Evolutionary conservation across 495 filamentous ascomycete genomes (phyloP).

Genomic region (Margaritispora aquatica): DNA sequence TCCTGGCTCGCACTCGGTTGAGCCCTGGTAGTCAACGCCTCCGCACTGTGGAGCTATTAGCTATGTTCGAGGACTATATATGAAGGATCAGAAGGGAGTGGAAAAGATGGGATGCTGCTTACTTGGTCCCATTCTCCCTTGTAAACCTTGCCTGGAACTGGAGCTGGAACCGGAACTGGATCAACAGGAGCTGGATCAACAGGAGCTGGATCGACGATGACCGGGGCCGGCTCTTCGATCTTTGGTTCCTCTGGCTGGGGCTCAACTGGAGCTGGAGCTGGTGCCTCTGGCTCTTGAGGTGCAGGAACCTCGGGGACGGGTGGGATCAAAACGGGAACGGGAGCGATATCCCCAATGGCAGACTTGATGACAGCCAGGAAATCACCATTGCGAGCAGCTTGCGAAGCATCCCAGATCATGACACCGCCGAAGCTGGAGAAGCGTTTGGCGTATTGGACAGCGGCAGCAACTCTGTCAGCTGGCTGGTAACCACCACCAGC

Average conservation of each 20-base stretch:
- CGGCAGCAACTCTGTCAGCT: slow-evolving; percentile 34
- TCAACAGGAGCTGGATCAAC: background rate
- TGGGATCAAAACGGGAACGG: background rate
- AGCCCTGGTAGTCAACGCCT: slow-evolving; percentile 10
- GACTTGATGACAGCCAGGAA: slow-evolving; percentile 33
- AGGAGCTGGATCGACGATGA: background rate
- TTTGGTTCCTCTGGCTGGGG: background rate
- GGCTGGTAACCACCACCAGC: slow-evolving; percentile 54
- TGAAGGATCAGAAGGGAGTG: no score
- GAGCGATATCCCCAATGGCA: slow-evolving; percentile 1
- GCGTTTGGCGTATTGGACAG: slow-evolving; percentile 44
- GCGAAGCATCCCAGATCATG: slow-evolving; percentile 67
- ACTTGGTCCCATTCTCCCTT: slow-evolving; percentile 8
- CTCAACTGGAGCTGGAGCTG: background rate
- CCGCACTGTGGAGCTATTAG: no score
- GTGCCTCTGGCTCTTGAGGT: background rate
- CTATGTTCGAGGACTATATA: no score
- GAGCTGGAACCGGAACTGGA: background rate
- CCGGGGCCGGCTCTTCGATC: background rate
- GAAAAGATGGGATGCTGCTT: no score
- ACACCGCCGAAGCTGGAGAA: slow-evolving; percentile 61
- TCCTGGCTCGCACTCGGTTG: slow-evolving; percentile 5
- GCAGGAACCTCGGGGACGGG: background rate
- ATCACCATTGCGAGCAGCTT: slow-evolving; percentile 52
- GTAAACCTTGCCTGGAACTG: background rate